Conservation (phyloP, 2,329 filamentous ascomycete genomes). For the Graphiopsis chlorocephala region DNA sequence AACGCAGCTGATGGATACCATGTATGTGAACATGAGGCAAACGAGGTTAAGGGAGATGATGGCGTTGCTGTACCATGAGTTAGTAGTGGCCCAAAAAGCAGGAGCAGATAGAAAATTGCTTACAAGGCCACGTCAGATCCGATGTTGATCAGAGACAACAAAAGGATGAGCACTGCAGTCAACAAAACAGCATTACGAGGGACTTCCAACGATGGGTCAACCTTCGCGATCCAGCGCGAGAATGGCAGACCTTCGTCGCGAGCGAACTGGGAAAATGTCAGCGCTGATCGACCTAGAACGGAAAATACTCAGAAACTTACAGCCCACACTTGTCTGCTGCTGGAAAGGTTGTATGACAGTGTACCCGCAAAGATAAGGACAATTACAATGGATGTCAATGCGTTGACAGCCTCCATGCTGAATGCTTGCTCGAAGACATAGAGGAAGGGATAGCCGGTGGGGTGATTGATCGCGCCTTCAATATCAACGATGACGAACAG, state of each 20-base stretch:
- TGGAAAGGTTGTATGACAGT: constrained; percentile 18
- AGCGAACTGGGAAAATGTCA: constrained; percentile 33
- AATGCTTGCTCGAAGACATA: constrained; percentile 35
- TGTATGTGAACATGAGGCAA: constrained; percentile 41
- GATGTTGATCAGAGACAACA: constrained; percentile 29
- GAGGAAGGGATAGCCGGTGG: constrained; percentile 37
- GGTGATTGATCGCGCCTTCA: constrained; percentile 27
- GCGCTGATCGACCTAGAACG: constrained; percentile 42
- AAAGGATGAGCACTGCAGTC: constrained; percentile 24
- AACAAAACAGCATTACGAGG: constrained; percentile 28
- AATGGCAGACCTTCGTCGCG: constrained; percentile 31
- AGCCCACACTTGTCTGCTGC: constrained; percentile 10
- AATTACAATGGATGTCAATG: constrained; percentile 24
- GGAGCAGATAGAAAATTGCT: constrained; percentile 11
- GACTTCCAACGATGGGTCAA: constrained; percentile 27
- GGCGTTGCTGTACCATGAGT: constrained; percentile 28
- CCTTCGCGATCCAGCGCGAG: constrained; percentile 22
- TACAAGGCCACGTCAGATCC: constrained; percentile 32
- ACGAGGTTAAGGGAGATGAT: constrained; percentile 41
- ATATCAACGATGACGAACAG: constrained; percentile 32
- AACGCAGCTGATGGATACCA: constrained; percentile 41
- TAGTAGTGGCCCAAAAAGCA: neutral
- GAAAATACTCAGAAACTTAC: neutral
- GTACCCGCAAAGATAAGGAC: constrained; percentile 25
- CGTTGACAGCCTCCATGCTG: constrained; percentile 30